Percentiles rank a stretch among this genome's conserved stretches.
phyloP scores from a whole-genome alignment of 164 flowering plant genomes.

The Magnolia kwangsiensis region DNA sequence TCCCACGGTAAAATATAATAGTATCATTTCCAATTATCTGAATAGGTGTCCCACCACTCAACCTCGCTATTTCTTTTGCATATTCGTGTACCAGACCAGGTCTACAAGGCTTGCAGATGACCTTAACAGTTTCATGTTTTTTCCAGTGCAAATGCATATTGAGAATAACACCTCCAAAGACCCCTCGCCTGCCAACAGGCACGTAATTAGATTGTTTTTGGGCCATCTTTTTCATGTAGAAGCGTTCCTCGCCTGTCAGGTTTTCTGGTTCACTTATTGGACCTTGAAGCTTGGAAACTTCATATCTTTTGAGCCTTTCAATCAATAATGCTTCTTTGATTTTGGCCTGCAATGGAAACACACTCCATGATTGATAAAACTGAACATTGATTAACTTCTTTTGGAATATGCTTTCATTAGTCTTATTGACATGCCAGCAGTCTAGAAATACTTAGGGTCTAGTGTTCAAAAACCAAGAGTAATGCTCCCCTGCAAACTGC shows the following conservation, averaged over 20 bases:
- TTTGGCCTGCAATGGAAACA: conserved; percentile 55
- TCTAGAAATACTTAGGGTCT: background rate
- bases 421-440: background rate
- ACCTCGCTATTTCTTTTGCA: conserved; percentile 74
- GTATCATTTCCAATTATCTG: conserved; percentile 72
- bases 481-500: too few species aligned
- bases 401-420: background rate
- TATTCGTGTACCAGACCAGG: conserved; percentile 78
- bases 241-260: conserved; percentile 80
- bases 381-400: background rate
- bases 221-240: conserved; percentile 85
- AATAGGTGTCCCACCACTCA: conserved; percentile 91
- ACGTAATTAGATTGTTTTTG: conserved; percentile 85
- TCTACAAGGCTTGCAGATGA: conserved; percentile 80
- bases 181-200: conserved; percentile 81
- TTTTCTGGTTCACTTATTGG: conserved; percentile 58
- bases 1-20: conserved; percentile 83
- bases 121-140: conserved; percentile 93
- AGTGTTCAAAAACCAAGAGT: too few species aligned
- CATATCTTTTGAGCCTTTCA: conserved; percentile 75
- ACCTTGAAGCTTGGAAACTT: conserved; percentile 78
- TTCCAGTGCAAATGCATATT: conserved; percentile 99
- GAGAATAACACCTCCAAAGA: conserved; percentile 92
- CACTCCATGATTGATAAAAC: background rate
- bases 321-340: conserved; percentile 73